Evolutionary conservation across 352 stramenopile species (phyloP), one percentile per base, ranked within the genome.

Genomic region (Pythium rishiriense): DNA sequence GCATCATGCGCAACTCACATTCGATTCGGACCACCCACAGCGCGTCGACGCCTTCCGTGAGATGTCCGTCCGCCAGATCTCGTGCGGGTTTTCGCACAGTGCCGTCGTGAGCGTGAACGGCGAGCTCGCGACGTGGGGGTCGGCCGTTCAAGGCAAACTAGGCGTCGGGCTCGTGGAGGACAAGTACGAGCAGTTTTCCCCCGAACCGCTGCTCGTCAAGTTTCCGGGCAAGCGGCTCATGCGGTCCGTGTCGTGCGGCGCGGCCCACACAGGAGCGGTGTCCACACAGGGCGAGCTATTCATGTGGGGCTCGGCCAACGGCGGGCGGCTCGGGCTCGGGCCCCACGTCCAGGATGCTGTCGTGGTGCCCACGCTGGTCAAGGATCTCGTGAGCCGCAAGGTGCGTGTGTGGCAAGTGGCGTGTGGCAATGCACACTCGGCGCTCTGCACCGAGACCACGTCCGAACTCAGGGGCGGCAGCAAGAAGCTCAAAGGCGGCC

Each of bases 261-360:
- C 84, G 24, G 83, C 85, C 1, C 91, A 97, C 64, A 92, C 77
- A 19, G 88, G 81, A 0, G 84, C 84, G 1, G 84, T 94, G 8
- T 80, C 79, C 4, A 90, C 73, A 2, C 33, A 71, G 1, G 83
- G 88, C 0, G 81, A 93, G 61, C 65, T 96, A 1, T 96, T 93
- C 58, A 91, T 95, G 83, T 96, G 85, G 85, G 95, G 94, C 15
- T 97, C 87, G 54, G 87, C 90, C 17, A 96, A 98, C 69, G 93
- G 93, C 28, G 95, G 95, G 0, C 81, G 94, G 0, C 78, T 98
- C 19, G 95, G 95, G 0, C 81, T 98, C 37, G 93, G 93, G 4
- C 19, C 66, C 0, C 58, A 88, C 2, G 73, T 88, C n/a, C 70
- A 84, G 4, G 81, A 88, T 52, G 76, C 75, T 7, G 70, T 93